A percentile compares a stretch with the other conserved stretches of the same genome.
Conservation (phyloP, 129 eudicot genomes). For the Helianthus annuus region HanXRQr2.0-SUNRISE NC_035442.2:95565-96064, state of each 20-base stretch:
- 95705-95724: conserved; percentile 52
- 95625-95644: conserved; percentile 40
- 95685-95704: conserved; percentile 70
- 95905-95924: conserved; percentile 90
- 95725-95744: background rate
- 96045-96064: background rate
- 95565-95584: background rate
- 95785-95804: conserved; percentile 5
- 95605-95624: conserved; percentile 67
- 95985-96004: conserved; percentile 68
- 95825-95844: background rate
- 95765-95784: conserved; percentile 34
- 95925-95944: conserved; percentile 94
- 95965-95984: conserved; percentile 52
- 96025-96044: background rate
- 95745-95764: conserved; percentile 11
- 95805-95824: background rate
- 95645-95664: conserved; percentile 29
- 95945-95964: conserved; percentile 86
- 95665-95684: conserved; percentile 38
- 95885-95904: conserved; percentile 69
- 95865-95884: conserved; percentile 85
- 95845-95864: conserved; percentile 29
- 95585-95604: conserved; percentile 34
- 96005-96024: conserved; percentile 3